Evolutionary conservation across 1,139 yeast species (phyloP), one percentile per base, ranked within the genome.

Genomic region (Pichia norvegensis): DNA sequence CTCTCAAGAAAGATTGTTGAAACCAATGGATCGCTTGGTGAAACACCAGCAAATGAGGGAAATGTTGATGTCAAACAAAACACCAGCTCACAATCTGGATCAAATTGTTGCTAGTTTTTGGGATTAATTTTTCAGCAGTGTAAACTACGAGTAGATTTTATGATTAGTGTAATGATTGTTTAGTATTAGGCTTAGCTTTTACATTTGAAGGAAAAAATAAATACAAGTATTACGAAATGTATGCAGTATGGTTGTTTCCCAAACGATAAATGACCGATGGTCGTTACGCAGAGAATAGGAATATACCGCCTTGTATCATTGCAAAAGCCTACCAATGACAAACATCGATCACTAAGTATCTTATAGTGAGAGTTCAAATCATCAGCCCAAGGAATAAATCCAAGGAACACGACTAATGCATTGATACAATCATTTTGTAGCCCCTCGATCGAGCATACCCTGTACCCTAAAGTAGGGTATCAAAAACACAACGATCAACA

Each of bases 231-330:
- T 19, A 25, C 23, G 56, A 41, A 54, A 73, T 82, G 87, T 82
- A 63, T 70, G 87, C 88, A 77, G 81, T 85, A 82, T 82, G 88
- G 90, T 82, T 83, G 63, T 82, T 81, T 81, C 92, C 83, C 88
- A 81, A 81, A 76, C 83, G 88, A 81, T 79, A 75, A 83, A 68
- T 76, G 86, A 76, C 85, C 76, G 76, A 68, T 52, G 52, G 57
- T 69, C 85, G 81, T 83, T 73, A 16, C 88, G 86, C 81, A 82
- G 85, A 76, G 92, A 81, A 72, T 81, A 83, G 94, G 94, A 84
- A 84, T 84, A 84, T 84, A 86, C 84, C 77, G 90, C 87, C 72
- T 65, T 75, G 29, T 14, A 8, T 20, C 23, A 14, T 20, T 2
- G 23, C 37, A 13, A 38, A 40, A 36, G 40, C 48, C 48, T 45